Evolutionary conservation across 2,329 filamentous ascomycete genomes (phyloP), one percentile per base, ranked within the genome.

Genomic region (Myriosclerotinia scirpicola): DNA sequence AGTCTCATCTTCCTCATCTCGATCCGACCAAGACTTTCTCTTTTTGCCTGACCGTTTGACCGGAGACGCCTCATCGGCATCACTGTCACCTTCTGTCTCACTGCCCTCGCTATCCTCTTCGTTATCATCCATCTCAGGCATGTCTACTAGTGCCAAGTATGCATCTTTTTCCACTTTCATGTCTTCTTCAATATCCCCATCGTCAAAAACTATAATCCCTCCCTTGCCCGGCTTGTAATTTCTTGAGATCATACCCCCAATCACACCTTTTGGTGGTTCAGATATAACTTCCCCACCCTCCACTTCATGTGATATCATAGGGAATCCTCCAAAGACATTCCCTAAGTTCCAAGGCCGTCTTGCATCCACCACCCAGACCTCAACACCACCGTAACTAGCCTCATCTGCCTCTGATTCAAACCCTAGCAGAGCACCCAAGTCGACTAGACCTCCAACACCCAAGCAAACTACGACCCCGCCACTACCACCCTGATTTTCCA

Each of bases 291-390:
- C 76, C 46, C 80, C 76, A 30, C 53, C 83, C 76, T 73, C 81
- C 78, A 68, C 82, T 80, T 53, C 77, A 80, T n/a, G 77, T 74
- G 7, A 81, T 79, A 36, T 78, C 80, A 30, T 83, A 82, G 48
- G 81, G 68, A 86, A 86, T 4, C 91, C 90, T 15, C 90, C 93
- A 80, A 98, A 98, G 17, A 98, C 87, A 77, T 99, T 99, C 70
- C 87, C 88, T 75, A 99, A 77, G 76, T 99, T 98, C 93, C 94
- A 98, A 17, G 95, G 95, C 68, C 95, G 84, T 78, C 95, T 86
- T 38, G 94, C 87, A 79, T 99, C 95, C 68, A 98, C 84, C 14
- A 98, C 85, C 95, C 95, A 99, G 42, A 97, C 90, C 76, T 97
- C 93, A 0, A 98, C 91, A n/a, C 91, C 91, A 48, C 89, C 87